Evolutionary conservation across 2,329 filamentous ascomycete species (phyloP).

Genomic region (Cercospora canescens): DNA sequence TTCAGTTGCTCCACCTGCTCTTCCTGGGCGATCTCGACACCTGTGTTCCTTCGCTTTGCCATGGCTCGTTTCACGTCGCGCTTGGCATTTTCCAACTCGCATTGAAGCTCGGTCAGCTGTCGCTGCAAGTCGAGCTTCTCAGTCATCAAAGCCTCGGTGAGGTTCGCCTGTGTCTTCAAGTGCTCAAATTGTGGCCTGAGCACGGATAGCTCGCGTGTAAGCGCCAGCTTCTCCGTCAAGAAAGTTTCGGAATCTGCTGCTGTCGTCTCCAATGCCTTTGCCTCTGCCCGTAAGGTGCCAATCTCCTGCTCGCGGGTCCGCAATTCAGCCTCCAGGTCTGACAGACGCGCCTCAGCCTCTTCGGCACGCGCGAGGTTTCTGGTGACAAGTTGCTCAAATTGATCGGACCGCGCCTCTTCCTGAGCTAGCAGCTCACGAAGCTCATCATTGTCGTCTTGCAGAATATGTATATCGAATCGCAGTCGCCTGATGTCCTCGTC

Average conservation of each 20-base stretch:
- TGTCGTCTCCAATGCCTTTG: conserved; percentile 66
- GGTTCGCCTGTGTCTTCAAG: conserved; percentile 57
- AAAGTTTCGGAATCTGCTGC: conserved; percentile 70
- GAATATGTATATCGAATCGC: conserved; percentile 67
- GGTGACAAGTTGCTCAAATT: conserved; percentile 52
- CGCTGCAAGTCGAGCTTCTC: conserved; percentile 81
- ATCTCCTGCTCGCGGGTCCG: conserved; percentile 56
- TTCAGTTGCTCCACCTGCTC: conserved; percentile 46
- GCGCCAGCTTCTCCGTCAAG: conserved; percentile 63
- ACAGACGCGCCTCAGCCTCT: conserved; percentile 47
- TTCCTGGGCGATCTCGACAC: conserved; percentile 47
- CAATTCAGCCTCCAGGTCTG: conserved; percentile 52
- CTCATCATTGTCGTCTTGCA: conserved; percentile 72
- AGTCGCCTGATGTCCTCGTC: conserved; percentile 73
- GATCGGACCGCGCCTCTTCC: conserved; percentile 61
- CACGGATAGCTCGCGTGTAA: conserved; percentile 59
- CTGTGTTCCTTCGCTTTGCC: conserved; percentile 52
- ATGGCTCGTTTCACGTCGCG: conserved; percentile 62
- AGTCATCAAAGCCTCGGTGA: conserved; percentile 67
- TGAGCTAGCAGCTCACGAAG: conserved; percentile 64
- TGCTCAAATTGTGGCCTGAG: conserved; percentile 64
- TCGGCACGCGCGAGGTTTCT: conserved; percentile 49
- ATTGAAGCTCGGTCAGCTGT: conserved; percentile 73
- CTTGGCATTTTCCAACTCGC: conserved; percentile 81
- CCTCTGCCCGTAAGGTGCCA: conserved; percentile 65